Evolutionary conservation across 2,329 filamentous ascomycete genomes (phyloP).

Genomic region (Pseudogymnoascus sp.): DNA sequence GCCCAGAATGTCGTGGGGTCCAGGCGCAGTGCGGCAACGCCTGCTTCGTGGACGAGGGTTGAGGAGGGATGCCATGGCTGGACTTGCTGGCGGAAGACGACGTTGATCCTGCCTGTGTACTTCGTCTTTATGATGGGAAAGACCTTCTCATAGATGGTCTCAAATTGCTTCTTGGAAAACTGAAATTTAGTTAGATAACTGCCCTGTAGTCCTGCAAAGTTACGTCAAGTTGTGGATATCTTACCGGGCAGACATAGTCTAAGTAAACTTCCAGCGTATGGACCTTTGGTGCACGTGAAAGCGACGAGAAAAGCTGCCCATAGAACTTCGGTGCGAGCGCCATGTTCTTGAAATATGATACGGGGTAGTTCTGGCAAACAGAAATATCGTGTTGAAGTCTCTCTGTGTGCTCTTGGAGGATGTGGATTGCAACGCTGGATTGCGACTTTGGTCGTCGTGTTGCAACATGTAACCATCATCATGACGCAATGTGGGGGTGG

Average conservation of each 20-base stretch:
- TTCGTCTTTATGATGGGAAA: slow-evolving; percentile 54
- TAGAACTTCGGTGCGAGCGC: slow-evolving; percentile 70
- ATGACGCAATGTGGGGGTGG: slow-evolving; percentile 1
- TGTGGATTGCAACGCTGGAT: not conserved
- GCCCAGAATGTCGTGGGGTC: slow-evolving; percentile 66
- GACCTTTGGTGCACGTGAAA: slow-evolving; percentile 35
- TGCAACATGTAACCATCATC: not conserved
- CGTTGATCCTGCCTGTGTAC: slow-evolving; percentile 51
- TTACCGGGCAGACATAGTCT: slow-evolving; percentile 78
- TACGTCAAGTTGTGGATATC: slow-evolving; percentile 7
- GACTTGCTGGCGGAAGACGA: slow-evolving; percentile 85
- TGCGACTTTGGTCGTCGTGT: not conserved
- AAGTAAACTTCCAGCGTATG: slow-evolving; percentile 63
- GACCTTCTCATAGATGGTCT: slow-evolving; percentile 60
- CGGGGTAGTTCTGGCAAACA: slow-evolving; percentile 11
- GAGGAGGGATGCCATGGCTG: slow-evolving; percentile 93
- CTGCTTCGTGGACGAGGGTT: slow-evolving; percentile 75
- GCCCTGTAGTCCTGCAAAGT: not conserved
- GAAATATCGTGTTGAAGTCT: not conserved
- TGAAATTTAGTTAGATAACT: slow-evolving; percentile 32
- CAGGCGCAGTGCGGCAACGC: slow-evolving; percentile 65
- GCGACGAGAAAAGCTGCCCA: slow-evolving; percentile 51
- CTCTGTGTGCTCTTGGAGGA: not conserved
- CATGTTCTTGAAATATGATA: slow-evolving; percentile 39
- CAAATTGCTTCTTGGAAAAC: slow-evolving; percentile 61